A percentile compares a stretch with the other conserved stretches of the same genome.
These are phyloP conservation scores for Xylaria acuta DNA, from an alignment of 495 filamentous ascomycete species.

Conservation along the genomic window DNA sequence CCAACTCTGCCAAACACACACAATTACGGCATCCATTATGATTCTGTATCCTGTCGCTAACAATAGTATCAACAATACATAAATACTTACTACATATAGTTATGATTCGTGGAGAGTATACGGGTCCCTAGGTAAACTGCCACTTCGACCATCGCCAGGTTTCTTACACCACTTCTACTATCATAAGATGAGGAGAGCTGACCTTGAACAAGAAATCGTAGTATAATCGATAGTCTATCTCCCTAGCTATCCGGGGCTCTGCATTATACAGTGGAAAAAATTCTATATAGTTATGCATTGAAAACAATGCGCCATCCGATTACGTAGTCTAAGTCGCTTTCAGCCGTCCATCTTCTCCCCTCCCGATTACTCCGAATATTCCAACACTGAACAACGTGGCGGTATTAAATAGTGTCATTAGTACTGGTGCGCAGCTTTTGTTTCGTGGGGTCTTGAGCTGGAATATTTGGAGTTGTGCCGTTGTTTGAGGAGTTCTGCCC, in stretches of 20 bases:
- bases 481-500: not conserved
- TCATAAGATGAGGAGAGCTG: not conserved
- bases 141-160: not conserved
- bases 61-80: no score
- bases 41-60: not conserved
- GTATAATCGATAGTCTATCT: not conserved
- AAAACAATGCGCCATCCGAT: conserved; percentile 16
- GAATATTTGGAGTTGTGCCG: not conserved
- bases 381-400: not conserved
- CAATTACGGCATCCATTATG: not conserved
- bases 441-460: not conserved
- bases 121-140: not conserved
- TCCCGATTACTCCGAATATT: not conserved
- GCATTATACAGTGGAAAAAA: not conserved
- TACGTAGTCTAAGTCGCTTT: not conserved
- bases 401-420: no score
- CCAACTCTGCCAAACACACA: no score
- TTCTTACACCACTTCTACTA: not conserved
- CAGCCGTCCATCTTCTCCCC: not conserved
- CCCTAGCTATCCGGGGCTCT: not conserved
- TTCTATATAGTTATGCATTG: not conserved
- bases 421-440: not conserved
- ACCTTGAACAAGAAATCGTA: not conserved
- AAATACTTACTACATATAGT: not conserved
- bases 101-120: not conserved